Evolutionary conservation across 192 early-diverging fungal genomes (phyloP), one percentile per base, ranked within the genome.

Genomic region (Coemansia sp.): DNA sequence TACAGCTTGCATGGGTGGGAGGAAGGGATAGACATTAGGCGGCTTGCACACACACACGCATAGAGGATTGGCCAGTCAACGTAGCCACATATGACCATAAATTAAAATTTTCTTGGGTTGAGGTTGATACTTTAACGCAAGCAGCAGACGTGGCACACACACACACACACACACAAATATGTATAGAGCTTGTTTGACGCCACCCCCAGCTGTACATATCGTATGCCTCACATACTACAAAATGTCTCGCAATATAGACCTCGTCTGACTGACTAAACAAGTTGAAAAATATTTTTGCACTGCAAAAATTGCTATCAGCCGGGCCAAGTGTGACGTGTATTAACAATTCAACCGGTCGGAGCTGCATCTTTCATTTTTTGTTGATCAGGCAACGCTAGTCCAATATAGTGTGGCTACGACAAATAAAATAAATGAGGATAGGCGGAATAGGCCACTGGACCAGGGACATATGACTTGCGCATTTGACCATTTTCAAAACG

Each of bases 51-150:
- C n/a, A 49, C 4, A 32, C 47, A 21, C 47, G 3, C 47, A 49
- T 30, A 32, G 11, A 30, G 7, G 3, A 30, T 55, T 55, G n/a
- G 49, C 26, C 14, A 32, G 55, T 58, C 32, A 58, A 33, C 30
- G 30, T 13, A 33, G 55, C 55, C 55, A 58, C 55, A 58, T 58
- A 58, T 58, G 55, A 58, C 55, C 55, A 33, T 58, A 58, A 33
- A 58, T 58, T 58, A 58, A 58, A 58, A 35, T 6, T 17, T 33
- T 17, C 6, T 19, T 14, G 53, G 30, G 55, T 33, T 30, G 55
- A 3, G n/a, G 28, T 58, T 58, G 6, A 16, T 35, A 28, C 28
- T 58, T 32, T 58, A 21, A 49, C 47, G 47, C 47, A 49, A 21
- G 47, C 47, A 49, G 47, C 47, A 49, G 47, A 49, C 47, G 47